phyloP scores from a whole-genome alignment of 495 filamentous ascomycete species.

The Lasiosphaeria ovina region DNA sequence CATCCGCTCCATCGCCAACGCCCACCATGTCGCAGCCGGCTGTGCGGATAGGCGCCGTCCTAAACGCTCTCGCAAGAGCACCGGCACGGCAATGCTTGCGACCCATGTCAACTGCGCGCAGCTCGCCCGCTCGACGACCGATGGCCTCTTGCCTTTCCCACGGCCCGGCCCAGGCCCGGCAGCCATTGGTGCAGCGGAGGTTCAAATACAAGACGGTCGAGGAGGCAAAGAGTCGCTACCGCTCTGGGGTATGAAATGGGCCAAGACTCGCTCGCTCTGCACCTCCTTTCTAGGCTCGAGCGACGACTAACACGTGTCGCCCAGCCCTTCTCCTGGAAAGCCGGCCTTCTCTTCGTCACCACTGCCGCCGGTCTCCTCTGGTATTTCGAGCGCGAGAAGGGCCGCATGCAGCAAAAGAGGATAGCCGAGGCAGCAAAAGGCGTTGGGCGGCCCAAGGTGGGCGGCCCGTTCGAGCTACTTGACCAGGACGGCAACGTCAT shows the following conservation, averaged over 20 bases:
- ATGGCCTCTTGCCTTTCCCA: constrained; percentile 14
- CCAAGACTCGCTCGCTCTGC: not conserved
- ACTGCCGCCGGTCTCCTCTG: constrained; percentile 73
- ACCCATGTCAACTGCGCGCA: constrained; percentile 26
- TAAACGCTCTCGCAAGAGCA: constrained; percentile 24
- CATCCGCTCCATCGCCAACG: not conserved
- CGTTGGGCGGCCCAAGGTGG: constrained; percentile 87
- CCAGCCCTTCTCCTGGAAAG: constrained; percentile 87
- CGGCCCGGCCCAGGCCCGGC: constrained; percentile 24
- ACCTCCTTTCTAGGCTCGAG: not conserved
- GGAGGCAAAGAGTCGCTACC: constrained; percentile 52
- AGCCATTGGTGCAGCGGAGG: constrained; percentile 34
- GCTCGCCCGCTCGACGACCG: constrained; percentile 14
- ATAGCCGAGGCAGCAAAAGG: constrained; percentile 91
- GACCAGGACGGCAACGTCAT: constrained; percentile 78
- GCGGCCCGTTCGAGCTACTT: constrained; percentile 76
- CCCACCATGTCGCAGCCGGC: constrained; percentile 30
- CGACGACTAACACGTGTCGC: constrained; percentile 15
- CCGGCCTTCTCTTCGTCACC: constrained; percentile 79
- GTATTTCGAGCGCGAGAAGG: constrained; percentile 91
- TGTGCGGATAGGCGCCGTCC: constrained; percentile 22
- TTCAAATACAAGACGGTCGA: constrained; percentile 52
- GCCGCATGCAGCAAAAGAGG: constrained; percentile 77
- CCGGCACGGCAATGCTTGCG: constrained; percentile 26
- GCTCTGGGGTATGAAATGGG: constrained; percentile 43